Evolutionary conservation across 768 basidiomycete genomes (phyloP).

Genomic region (Phylloporus arenicola): DNA sequence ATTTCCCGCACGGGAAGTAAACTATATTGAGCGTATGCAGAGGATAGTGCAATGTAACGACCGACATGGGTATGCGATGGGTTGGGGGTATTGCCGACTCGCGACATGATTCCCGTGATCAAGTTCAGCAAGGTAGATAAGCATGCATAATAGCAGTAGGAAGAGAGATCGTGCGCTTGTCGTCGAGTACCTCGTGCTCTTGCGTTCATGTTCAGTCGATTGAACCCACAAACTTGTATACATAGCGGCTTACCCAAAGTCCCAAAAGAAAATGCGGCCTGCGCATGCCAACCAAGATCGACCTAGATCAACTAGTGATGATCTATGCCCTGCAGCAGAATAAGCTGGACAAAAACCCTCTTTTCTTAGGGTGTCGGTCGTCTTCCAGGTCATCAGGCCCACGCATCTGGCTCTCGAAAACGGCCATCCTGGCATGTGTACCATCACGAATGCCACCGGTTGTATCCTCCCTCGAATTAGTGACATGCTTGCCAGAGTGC

Average conservation of each 20-base stretch:
- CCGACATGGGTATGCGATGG: conserved; percentile 26
- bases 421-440: conserved; percentile 46
- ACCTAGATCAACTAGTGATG: conserved; percentile 22
- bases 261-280: conserved; percentile 26
- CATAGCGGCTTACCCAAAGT: conserved; percentile 16
- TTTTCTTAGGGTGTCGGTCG: conserved; percentile 57
- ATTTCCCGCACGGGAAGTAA: conserved; percentile 4
- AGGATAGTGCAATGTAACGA: conserved; percentile 22
- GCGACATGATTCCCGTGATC: conserved; percentile 25
- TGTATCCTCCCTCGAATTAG: conserved; percentile 49
- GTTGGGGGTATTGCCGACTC: conserved; percentile 28
- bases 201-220: conserved; percentile 1
- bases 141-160: conserved; percentile 30
- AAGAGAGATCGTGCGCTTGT: conserved; percentile 30
- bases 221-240: background rate
- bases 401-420: conserved; percentile 66
- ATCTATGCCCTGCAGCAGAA: conserved; percentile 65
- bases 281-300: conserved; percentile 21
- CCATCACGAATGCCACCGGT: conserved; percentile 37
- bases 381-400: conserved; percentile 57
- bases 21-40: conserved; percentile 10
- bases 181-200: conserved; percentile 28
- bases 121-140: conserved; percentile 30
- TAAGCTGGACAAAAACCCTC: conserved; percentile 56
- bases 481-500: conserved; percentile 44